Evolutionary conservation across 2,329 filamentous ascomycete species (phyloP).

Genomic region (Fusarium buxicola): DNA sequence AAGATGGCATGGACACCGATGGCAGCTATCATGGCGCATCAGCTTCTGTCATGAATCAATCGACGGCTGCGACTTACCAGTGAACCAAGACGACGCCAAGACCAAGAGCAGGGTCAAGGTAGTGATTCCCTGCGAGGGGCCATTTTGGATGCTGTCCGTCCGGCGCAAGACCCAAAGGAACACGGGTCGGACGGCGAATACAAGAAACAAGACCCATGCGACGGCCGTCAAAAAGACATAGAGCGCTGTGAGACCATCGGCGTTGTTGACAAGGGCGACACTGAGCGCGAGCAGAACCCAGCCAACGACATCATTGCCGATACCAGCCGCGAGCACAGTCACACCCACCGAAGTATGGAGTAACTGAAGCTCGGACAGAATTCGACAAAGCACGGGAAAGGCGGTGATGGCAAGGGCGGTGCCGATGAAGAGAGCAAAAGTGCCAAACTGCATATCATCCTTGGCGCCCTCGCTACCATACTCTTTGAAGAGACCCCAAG

Average conservation of each 20-base stretch:
- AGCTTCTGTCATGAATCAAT: neutral
- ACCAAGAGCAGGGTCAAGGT: conserved; percentile 84
- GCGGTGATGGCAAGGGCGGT: conserved; percentile 94
- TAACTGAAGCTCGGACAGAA: conserved; percentile 89
- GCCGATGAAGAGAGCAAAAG: conserved; percentile 81
- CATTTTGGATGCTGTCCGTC: conserved; percentile 84
- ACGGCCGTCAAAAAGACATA: conserved; percentile 83
- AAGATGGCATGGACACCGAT: conserved; percentile 97
- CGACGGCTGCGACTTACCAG: conserved; percentile 55
- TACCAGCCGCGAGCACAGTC: conserved; percentile 88
- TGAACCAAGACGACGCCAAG: conserved; percentile 86
- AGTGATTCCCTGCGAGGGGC: conserved; percentile 87
- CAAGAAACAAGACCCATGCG: conserved; percentile 81
- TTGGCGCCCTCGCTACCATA: conserved; percentile 65
- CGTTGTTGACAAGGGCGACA: conserved; percentile 91
- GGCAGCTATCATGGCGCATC: conserved; percentile 55
- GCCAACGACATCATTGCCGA: conserved; percentile 81
- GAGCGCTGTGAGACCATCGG: conserved; percentile 82
- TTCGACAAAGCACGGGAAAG: conserved; percentile 92
- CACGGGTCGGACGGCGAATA: conserved; percentile 76
- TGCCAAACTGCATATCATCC: conserved; percentile 60
- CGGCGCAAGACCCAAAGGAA: conserved; percentile 81
- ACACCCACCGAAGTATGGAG: conserved; percentile 86
- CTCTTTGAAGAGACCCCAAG: conserved; percentile 82
- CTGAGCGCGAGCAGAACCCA: conserved; percentile 95